Percentiles rank a stretch among this genome's conserved stretches.
Conservation (phyloP, 768 basidiomycete species). For the Rubroboletus pulcherrimus region DNA sequence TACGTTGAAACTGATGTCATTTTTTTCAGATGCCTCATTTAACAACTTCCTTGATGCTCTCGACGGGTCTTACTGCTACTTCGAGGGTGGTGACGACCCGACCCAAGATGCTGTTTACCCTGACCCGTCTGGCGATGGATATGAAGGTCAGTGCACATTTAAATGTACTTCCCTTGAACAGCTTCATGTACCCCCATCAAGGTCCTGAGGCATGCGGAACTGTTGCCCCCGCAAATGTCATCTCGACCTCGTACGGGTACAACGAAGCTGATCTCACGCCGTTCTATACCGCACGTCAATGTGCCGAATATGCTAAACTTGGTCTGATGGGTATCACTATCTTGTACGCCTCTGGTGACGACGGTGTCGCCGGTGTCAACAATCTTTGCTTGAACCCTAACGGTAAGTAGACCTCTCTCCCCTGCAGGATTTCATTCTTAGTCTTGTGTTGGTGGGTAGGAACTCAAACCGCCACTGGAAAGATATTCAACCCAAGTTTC, state of each 20-base stretch:
- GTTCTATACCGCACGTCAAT: conserved; percentile 39
- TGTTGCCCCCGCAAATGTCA: conserved; percentile 32
- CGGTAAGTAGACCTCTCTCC: conserved; percentile 14
- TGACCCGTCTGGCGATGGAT: conserved; percentile 22
- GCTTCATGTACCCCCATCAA: not conserved
- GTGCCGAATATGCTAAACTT: conserved; percentile 44
- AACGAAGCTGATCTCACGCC: conserved; percentile 35
- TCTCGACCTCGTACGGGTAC: conserved; percentile 40
- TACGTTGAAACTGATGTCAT: not conserved
- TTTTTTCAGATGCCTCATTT: conserved; percentile 25
- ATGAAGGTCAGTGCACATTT: conserved; percentile 9
- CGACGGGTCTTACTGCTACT: conserved; percentile 31
- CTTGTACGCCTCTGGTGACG: conserved; percentile 44
- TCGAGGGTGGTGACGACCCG: conserved; percentile 24
- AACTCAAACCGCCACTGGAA: conserved; percentile 20
- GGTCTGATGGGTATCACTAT: conserved; percentile 41
- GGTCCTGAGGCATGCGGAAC: conserved; percentile 38
- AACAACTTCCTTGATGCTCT: conserved; percentile 34
- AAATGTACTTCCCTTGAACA: not conserved
- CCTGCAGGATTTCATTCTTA: not conserved
- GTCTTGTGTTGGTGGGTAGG: conserved; percentile 18
- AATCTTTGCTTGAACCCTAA: conserved; percentile 31
- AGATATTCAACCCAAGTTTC: conserved; percentile 40
- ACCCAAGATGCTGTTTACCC: conserved; percentile 27
- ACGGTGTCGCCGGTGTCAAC: conserved; percentile 38